Evolutionary conservation across 176 grass and related monocot genomes (phyloP).

Genomic region (Cenchrus americanus): DNA sequence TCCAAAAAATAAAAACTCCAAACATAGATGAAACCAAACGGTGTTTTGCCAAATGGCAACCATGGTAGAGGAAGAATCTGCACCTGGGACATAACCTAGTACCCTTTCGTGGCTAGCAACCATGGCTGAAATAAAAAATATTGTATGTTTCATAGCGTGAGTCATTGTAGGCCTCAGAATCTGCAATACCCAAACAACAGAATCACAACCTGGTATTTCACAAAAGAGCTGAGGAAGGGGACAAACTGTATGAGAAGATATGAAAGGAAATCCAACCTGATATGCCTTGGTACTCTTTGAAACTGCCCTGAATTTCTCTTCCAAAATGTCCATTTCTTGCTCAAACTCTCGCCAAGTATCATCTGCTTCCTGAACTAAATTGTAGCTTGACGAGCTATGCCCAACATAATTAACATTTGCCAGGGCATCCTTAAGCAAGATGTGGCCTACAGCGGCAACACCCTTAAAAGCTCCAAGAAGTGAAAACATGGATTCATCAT

Average conservation of each 20-base stretch:
- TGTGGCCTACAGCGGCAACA: background rate
- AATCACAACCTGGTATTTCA: background rate
- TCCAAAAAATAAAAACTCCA: background rate
- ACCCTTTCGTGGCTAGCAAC: background rate
- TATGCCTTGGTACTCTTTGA: too few relatives aligned
- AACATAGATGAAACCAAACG: too few relatives aligned
- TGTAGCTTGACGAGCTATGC: too few relatives aligned
- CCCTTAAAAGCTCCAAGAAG: background rate
- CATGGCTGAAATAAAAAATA: background rate
- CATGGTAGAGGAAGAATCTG: background rate
- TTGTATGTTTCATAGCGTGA: background rate
- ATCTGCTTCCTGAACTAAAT: background rate
- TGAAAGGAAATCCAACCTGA: background rate
- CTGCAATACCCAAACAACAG: background rate
- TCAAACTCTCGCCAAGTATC: background rate
- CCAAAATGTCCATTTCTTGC: background rate
- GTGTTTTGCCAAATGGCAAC: too few relatives aligned
- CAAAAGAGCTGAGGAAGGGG: too few relatives aligned
- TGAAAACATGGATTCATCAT: background rate
- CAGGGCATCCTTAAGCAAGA: background rate
- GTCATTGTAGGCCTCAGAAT: constrained; percentile 17
- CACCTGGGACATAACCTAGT: background rate
- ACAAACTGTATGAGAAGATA: background rate
- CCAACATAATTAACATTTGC: background rate
- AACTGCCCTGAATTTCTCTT: background rate